phyloP scores from a whole-genome alignment of 768 basidiomycete species.

The Lentinula detonsa region DNA sequence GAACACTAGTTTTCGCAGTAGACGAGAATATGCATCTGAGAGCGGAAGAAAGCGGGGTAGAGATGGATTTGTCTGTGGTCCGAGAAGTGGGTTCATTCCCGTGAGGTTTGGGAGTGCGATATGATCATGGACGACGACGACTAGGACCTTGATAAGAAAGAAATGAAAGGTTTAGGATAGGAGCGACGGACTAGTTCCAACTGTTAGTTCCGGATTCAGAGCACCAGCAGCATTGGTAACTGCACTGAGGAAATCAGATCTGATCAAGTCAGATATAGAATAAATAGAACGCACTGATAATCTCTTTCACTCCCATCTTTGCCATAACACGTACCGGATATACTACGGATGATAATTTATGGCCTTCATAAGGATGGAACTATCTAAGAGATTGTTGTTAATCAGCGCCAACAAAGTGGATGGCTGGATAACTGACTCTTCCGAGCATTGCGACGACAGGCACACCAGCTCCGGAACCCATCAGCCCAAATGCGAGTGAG shows the following conservation, averaged over 20 bases:
- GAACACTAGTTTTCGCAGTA: slow-evolving; percentile 68
- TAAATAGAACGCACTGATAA: slow-evolving; percentile 57
- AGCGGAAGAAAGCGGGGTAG: slow-evolving; percentile 78
- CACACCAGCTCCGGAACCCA: slow-evolving; percentile 56
- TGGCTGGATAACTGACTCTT: slow-evolving; percentile 42
- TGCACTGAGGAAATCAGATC: slow-evolving; percentile 19
- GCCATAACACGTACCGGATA: slow-evolving; percentile 82
- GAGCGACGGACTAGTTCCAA: slow-evolving; percentile 67
- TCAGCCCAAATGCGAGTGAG: slow-evolving; percentile 70
- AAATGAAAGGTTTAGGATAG: not conserved
- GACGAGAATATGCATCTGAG: slow-evolving; percentile 74
- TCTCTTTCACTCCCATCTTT: slow-evolving; percentile 62
- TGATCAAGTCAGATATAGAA: not conserved
- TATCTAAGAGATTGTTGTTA: slow-evolving; percentile 19
- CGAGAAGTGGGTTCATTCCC: slow-evolving; percentile 75
- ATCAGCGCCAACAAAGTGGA: not conserved
- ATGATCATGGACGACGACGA: slow-evolving; percentile 83
- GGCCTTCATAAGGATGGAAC: slow-evolving; percentile 88
- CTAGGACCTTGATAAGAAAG: slow-evolving; percentile 29
- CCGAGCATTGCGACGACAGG: slow-evolving; percentile 91
- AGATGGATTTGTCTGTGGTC: slow-evolving; percentile 52
- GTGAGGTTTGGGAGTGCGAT: slow-evolving; percentile 73
- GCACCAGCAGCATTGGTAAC: slow-evolving; percentile 90
- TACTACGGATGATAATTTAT: slow-evolving; percentile 58
- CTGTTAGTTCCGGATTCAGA: slow-evolving; percentile 63